Evolutionary conservation across 306 rosid species (phyloP), one percentile per base, ranked within the genome.

Genomic region (Mucuna pruriens): DNA sequence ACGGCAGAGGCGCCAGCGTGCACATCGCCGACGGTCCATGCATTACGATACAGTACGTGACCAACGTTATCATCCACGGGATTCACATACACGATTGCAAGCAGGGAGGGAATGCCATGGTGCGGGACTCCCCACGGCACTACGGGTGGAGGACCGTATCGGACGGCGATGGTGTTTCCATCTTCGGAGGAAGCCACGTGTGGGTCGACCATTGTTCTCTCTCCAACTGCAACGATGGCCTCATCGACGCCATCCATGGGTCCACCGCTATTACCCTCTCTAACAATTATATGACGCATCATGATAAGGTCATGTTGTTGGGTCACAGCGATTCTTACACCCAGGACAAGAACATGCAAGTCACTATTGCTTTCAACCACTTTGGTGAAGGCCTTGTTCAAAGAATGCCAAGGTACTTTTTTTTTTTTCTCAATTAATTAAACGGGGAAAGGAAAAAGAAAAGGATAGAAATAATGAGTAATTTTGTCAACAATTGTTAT

Each of bases 341-440:
- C 0, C 85, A 93, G 15, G 99, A 95, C 86, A 89, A 85, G 88
- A 80, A 85, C 84, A 95, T 95, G 99, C 99, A 95, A 10, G 93
- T 93, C 84, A 95, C 99, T 0, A 93, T 95, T 2, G 99, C 99
- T 44, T 95, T 95, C 69, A 95, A 95, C 61, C 99, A 95, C 88
- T 95, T 95, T 42, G 99, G 99, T 8, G 99, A 95, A 90, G 99
- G 99, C 0, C 94, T 95, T 2, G 94, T 95, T 48, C 99, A 95
- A 58, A 87, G 99, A 63, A 95, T 95, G 98, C 99, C 99, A 20
- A 93, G 99, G 99, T 29, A n/a, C n/a, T n/a, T n/a, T n/a, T n/a
- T n/a, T n/a, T n/a, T n/a, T n/a, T n/a, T n/a, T n/a, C n/a, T n/a
- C n/a, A n/a, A n/a, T n/a, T n/a, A n/a, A n/a, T n/a, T 34, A 19